phyloP scores from a whole-genome alignment of 2,329 filamentous ascomycete species.

The Neoascochyta sp. region DNA sequence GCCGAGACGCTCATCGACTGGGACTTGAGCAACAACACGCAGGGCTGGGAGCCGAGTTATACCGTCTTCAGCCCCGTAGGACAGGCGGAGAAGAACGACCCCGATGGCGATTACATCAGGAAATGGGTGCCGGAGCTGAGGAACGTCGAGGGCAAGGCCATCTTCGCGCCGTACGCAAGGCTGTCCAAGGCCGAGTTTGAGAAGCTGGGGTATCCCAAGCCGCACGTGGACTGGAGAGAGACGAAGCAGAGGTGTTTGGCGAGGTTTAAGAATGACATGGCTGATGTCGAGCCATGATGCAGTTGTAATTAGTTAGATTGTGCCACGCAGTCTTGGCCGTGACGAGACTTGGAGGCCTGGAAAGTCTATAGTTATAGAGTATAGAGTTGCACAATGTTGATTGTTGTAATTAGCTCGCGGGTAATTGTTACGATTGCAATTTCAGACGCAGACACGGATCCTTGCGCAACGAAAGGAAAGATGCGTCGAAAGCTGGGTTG shows the following conservation, averaged over 20 bases:
- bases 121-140: conserved; percentile 40
- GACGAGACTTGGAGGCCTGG: too few relatives aligned
- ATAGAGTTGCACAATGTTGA: too few relatives aligned
- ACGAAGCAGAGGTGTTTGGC: conserved; percentile 43
- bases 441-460: too few relatives aligned
- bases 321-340: too few relatives aligned
- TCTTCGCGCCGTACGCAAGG: conserved; percentile 48
- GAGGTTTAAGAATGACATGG: conserved; percentile 45
- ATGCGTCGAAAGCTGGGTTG: too few relatives aligned
- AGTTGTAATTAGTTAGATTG: too few relatives aligned
- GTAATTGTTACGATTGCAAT: too few relatives aligned
- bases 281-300: conserved; percentile 25
- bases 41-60: conserved; percentile 52
- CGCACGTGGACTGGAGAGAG: conserved; percentile 46
- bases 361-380: too few relatives aligned
- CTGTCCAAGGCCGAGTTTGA: conserved; percentile 48
- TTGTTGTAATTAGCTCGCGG: too few relatives aligned
- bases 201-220: conserved; percentile 46
- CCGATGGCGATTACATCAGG: conserved; percentile 38
- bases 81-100: conserved; percentile 40
- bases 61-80: conserved; percentile 47
- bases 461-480: too few relatives aligned
- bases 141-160: conserved; percentile 45
- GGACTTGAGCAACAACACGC: conserved; percentile 50
- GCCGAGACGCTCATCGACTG: conserved; percentile 49